Evolutionary conservation across 495 filamentous ascomycete species (phyloP).

Genomic region (Xylaria castorea): DNA sequence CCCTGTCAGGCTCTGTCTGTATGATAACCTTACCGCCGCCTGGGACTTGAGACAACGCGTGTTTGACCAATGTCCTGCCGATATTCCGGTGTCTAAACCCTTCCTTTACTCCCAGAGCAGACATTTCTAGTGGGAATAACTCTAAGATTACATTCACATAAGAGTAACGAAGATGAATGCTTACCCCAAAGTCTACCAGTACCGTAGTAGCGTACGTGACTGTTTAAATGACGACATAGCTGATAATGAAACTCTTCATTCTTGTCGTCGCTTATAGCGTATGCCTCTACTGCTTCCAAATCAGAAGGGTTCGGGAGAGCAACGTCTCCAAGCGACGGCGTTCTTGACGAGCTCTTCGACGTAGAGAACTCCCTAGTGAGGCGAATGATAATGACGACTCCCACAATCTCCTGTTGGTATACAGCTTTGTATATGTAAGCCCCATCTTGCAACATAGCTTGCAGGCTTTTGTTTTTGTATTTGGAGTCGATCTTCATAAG

Average conservation of each 20-base stretch:
- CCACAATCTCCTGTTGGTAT: conserved; percentile 4
- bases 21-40: neutral
- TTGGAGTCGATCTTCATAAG: neutral
- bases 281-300: conserved; percentile 5
- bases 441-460: neutral
- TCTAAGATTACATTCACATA: neutral
- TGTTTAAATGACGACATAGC: neutral
- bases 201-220: neutral
- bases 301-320: neutral
- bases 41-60: conserved; percentile 13
- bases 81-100: conserved; percentile 3
- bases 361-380: neutral
- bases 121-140: neutral
- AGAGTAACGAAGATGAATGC: neutral
- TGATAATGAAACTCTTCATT: neutral
- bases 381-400: neutral
- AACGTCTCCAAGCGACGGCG: neutral
- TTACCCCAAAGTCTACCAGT: conserved; percentile 3
- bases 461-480: neutral
- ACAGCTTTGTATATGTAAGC: conserved; percentile 17
- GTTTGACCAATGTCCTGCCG: conserved; percentile 8
- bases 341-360: neutral
- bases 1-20: neutral
- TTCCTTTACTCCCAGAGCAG: conserved; percentile 7
- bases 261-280: neutral